Percentiles rank a stretch among this genome's conserved stretches.
phyloP scores from a whole-genome alignment of 2,329 filamentous ascomycete genomes.

The Achaetomium macrosporum region DNA sequence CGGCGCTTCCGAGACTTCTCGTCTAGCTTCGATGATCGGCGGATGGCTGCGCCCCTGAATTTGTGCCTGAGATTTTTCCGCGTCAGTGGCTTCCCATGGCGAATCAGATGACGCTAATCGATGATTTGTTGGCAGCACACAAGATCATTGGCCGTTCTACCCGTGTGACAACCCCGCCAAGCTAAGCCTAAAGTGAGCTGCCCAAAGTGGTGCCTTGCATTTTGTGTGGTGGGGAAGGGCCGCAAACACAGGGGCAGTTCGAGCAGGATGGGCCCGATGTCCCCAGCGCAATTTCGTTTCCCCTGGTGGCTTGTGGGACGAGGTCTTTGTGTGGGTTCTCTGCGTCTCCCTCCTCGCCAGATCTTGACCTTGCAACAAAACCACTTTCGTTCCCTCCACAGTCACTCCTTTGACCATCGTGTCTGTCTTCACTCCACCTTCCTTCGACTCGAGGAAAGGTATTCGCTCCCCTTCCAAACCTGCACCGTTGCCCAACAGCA shows the following conservation, averaged over 20 bases:
- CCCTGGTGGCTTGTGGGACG: conserved; percentile 17
- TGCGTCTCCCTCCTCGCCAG: conserved; percentile 13
- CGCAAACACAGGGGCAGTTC: conserved; percentile 13
- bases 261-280: conserved; percentile 10
- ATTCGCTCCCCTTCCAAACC: conserved; percentile 1
- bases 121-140: conserved; percentile 3
- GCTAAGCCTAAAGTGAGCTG: conserved; percentile 14
- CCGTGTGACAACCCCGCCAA: background rate
- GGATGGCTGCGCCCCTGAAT: conserved; percentile 20
- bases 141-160: conserved; percentile 16
- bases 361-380: conserved; percentile 24
- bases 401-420: conserved; percentile 23
- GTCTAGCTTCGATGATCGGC: conserved; percentile 14
- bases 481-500: conserved; percentile 16
- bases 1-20: background rate
- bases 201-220: conserved; percentile 7
- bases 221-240: conserved; percentile 15
- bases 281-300: conserved; percentile 26
- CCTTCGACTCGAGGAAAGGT: conserved; percentile 3
- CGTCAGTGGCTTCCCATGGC: conserved; percentile 4
- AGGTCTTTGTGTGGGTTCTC: conserved; percentile 20
- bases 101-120: conserved; percentile 12
- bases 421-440: conserved; percentile 19
- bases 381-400: conserved; percentile 20
- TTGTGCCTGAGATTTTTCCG: conserved; percentile 21